Evolutionary conservation across 768 basidiomycete species (phyloP), one percentile per base, ranked within the genome.

Genomic region (Rhodotorula graminis): DNA sequence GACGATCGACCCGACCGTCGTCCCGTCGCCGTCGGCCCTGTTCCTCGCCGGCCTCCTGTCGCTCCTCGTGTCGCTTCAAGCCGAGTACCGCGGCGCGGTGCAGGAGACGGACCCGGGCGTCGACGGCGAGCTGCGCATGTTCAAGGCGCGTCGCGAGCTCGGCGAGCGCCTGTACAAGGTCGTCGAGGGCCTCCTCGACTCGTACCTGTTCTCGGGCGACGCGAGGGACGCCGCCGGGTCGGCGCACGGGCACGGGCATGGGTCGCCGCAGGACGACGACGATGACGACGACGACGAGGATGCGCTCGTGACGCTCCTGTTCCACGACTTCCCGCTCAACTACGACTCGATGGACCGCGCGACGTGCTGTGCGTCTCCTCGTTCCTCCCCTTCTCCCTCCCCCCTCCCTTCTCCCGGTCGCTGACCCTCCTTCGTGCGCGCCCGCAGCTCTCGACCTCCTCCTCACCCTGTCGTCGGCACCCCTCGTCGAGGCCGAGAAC

Each of bases 311-410:
- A 65, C 65, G 33, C 61, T 76, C 31, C 47, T 76, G 12, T 76
- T 71, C n/a, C 64, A 67, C 60, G 75, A 76, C 58, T 73, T 73
- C 25, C 64, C 75, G 16, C 66, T 76, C 47, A 68, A 69, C 67
- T 76, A 76, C 55, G 75, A 76, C 33, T 71, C 72, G 61, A 71
- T 73, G 64, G 75, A 76, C 42, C 57, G 75, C 2, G 75, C 75
- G 49, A 76, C 75, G 16, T 76, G 75, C 61, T 52, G 75, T 76
- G 33, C 25, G 75, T 59, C 16, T 2, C 31, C 10, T 19, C n/a
- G 16, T 23, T 37, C 37, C 37, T 37, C 37, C 19, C 31, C 11
- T 46, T n/a, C 16, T 50, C 10, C 3, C 1, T 2, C 16, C 6
- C 21, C 12, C 21, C 2, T 25, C 11, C 23, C n/a, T 40, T 55